Evolutionary conservation across 2,329 filamentous ascomycete species (phyloP), one percentile per base, ranked within the genome.

Genomic region (Metarhizium sp.): DNA sequence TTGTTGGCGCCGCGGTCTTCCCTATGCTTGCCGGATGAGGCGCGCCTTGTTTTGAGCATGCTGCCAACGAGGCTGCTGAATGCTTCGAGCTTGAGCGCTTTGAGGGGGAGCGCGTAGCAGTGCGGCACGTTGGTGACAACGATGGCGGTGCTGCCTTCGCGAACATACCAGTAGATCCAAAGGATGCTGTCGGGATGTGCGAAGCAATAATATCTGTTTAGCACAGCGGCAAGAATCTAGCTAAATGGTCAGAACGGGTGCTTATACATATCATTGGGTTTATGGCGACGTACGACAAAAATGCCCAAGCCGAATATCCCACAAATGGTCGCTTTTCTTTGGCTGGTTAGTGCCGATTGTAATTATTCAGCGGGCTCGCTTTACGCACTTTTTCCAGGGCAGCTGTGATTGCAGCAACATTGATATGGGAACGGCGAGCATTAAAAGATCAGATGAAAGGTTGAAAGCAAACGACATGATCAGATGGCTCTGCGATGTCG

Each of bases 151-250:
- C 70, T 74, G 10, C 77, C 75, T 70, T 82, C 78, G 54, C 78
- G 71, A 20, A 75, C 71, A 62, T 81, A 80, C 78, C 79, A 82
- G 18, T 75, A 64, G 69, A 75, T 69, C 61, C 75, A 75, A n/a
- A 61, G 48, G 5, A 59, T 60, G 52, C 59, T 64, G 16, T 58
- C 54, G 16, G 56, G 56, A 29, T 56, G 56, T 6, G 56, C 56
- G 16, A 73, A 69, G 57, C 77, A 77, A 64, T 73, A 77, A 50
- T 74, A 64, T 59, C 78, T 78, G 14, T 73, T 78, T 7, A 80
- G 64, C 29, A 69, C 54, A 14, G 70, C 69, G 10, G 67, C 66
- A 34, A 69, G 51, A 52, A 78, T 70, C 54, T 58, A 29, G 6
- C 13, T 20, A 13, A 29, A 8, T 29, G 14, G 20, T 30, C 16